Conservation (phyloP, 768 basidiomycete species). For the Amanita exitialis region DNA sequence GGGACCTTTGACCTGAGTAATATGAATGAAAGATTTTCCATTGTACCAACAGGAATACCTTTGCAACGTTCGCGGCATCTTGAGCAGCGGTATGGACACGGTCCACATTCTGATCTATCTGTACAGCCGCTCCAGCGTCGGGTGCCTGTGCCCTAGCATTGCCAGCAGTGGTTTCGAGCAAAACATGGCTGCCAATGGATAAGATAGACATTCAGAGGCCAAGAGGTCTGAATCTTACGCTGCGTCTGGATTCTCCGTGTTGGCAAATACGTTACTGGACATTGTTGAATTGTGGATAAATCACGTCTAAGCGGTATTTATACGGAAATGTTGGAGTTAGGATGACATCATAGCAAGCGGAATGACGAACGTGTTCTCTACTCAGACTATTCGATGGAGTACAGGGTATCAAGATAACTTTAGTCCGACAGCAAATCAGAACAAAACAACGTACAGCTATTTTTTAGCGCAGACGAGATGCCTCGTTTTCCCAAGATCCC, state of each 20-base stretch:
- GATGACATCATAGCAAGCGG: background rate
- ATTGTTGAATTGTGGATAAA: background rate
- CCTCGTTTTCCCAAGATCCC: constrained; percentile 60
- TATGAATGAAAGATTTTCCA: constrained; percentile 11
- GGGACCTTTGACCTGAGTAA: constrained; percentile 23
- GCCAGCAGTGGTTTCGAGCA: constrained; percentile 45
- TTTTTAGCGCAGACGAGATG: constrained; percentile 9
- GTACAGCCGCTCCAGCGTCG: constrained; percentile 24
- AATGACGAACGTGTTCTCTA: background rate
- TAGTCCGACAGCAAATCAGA: constrained; percentile 1
- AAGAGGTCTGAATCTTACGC: background rate
- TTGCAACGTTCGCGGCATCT: constrained; percentile 42
- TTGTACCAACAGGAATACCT: constrained; percentile 21
- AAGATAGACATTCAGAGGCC: background rate
- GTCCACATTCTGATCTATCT: constrained; percentile 33
- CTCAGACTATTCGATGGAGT: background rate
- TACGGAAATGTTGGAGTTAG: background rate
- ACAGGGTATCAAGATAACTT: constrained; percentile 3
- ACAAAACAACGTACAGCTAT: background rate
- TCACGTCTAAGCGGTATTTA: background rate
- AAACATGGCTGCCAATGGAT: constrained; percentile 17
- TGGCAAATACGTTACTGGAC: background rate
- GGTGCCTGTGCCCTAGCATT: constrained; percentile 39
- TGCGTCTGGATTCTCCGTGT: background rate
- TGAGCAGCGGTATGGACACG: constrained; percentile 28